Conservation (phyloP, 2,329 filamentous ascomycete species). For the Colletotrichum sublineola region DNA sequence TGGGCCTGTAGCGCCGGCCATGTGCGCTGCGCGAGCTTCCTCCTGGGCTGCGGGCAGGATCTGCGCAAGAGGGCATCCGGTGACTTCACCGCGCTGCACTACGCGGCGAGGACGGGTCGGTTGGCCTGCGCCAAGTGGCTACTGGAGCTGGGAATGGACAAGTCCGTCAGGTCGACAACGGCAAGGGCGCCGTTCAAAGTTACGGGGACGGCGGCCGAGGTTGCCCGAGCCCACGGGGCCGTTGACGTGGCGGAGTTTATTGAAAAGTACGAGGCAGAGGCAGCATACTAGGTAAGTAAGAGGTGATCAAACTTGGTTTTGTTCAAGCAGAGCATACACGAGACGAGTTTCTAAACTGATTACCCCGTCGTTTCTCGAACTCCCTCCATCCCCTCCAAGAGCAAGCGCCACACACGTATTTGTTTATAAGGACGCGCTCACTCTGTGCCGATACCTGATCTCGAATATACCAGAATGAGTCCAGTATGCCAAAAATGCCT, state of each 20-base stretch:
- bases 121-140: slow-evolving; percentile 26
- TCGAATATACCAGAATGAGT: not conserved
- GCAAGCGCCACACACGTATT: no score
- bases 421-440: no score
- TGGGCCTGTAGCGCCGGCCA: slow-evolving; percentile 12
- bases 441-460: not conserved
- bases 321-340: not conserved
- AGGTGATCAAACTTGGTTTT: not conserved
- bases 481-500: not conserved
- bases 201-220: slow-evolving; percentile 26
- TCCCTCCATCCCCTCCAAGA: not conserved
- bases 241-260: slow-evolving; percentile 14
- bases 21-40: slow-evolving; percentile 16
- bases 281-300: not conserved
- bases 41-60: slow-evolving; percentile 21
- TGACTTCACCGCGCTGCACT: slow-evolving; percentile 33
- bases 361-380: not conserved
- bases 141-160: slow-evolving; percentile 37
- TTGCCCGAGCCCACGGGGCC: slow-evolving; percentile 26
- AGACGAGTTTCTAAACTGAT: not conserved
- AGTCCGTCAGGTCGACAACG: slow-evolving; percentile 12
- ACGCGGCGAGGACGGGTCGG: slow-evolving; percentile 10
- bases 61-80: slow-evolving; percentile 6
- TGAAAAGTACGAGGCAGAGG: slow-evolving; percentile 8
- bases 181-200: slow-evolving; percentile 18